Evolutionary conservation across 495 filamentous ascomycete genomes (phyloP).

Genomic region (Cairneyella variabilis): DNA sequence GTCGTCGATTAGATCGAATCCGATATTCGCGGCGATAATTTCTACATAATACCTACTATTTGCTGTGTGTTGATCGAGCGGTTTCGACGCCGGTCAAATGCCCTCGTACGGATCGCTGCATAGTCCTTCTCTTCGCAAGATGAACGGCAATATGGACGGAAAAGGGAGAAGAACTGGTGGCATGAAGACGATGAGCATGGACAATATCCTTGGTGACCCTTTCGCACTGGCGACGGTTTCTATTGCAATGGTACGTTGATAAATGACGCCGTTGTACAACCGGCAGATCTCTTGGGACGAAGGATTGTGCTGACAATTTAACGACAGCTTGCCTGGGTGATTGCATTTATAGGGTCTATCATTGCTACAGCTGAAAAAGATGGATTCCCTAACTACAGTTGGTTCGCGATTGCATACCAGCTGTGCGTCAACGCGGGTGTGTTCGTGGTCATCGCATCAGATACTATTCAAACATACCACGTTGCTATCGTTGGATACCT

Average conservation of each 20-base stretch:
- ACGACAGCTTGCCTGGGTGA: constrained; percentile 85
- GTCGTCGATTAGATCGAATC: constrained; percentile 27
- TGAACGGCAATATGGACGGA: constrained; percentile 57
- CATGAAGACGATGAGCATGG: constrained; percentile 54
- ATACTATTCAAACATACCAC: constrained; percentile 79
- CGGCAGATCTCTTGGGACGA: constrained; percentile 14
- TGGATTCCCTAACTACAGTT: constrained; percentile 76
- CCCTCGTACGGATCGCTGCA: constrained; percentile 68
- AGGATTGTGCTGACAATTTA: constrained; percentile 22
- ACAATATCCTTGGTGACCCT: constrained; percentile 91
- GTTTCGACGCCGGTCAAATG: constrained; percentile 41
- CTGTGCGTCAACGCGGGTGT: constrained; percentile 78
- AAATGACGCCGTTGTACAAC: neutral
- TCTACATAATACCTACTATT: constrained; percentile 10
- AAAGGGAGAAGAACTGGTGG: constrained; percentile 29
- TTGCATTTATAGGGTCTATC: constrained; percentile 81
- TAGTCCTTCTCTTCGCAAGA: constrained; percentile 77
- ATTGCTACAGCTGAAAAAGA: constrained; percentile 58
- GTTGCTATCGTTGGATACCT: constrained; percentile 91
- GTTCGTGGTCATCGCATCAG: constrained; percentile 73
- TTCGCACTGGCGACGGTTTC: constrained; percentile 94
- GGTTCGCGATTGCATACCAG: constrained; percentile 87
- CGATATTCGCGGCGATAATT: constrained; percentile 14
- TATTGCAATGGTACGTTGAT: constrained; percentile 74
- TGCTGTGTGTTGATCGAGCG: constrained; percentile 7